A percentile compares a stretch with the other conserved stretches of the same genome.
Evolutionary conservation across 2,329 filamentous ascomycete genomes (phyloP).

Genomic region (Fusarium sp.): DNA sequence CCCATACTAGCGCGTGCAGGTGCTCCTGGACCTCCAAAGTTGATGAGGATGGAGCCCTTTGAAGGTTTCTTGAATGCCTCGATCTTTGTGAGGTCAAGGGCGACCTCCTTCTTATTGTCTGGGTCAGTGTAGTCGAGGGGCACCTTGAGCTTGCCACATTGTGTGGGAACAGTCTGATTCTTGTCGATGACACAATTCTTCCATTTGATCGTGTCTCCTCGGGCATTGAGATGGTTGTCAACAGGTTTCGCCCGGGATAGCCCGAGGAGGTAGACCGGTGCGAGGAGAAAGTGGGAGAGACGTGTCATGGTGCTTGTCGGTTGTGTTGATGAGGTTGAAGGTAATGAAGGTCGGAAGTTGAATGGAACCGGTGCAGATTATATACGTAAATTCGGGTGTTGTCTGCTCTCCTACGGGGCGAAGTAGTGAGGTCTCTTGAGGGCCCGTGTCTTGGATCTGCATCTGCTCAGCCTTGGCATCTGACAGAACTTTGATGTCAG

Average conservation of each 20-base stretch:
- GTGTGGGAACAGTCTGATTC: not conserved
- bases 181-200: not conserved
- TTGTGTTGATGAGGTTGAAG: not conserved
- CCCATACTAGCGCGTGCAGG: constrained; percentile 7
- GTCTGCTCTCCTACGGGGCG: not conserved
- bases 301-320: not conserved
- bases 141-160: constrained; percentile 14
- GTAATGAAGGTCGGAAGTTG: not conserved
- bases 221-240: not conserved
- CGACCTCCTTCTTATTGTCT: constrained; percentile 1
- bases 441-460: not conserved
- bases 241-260: not conserved
- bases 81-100: constrained; percentile 21
- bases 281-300: not conserved
- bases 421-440: not conserved
- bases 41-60: constrained; percentile 46
- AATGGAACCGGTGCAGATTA: not conserved
- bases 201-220: constrained; percentile 6
- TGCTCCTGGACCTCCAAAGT: constrained; percentile 43
- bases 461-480: not conserved
- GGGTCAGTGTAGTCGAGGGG: constrained; percentile 22
- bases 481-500: not conserved
- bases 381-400: not conserved
- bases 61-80: constrained; percentile 24
- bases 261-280: not conserved